These are phyloP conservation scores for Apiosordaria backusii DNA, from an alignment of 495 filamentous ascomycete genomes.

Conservation along the genomic window DNA sequence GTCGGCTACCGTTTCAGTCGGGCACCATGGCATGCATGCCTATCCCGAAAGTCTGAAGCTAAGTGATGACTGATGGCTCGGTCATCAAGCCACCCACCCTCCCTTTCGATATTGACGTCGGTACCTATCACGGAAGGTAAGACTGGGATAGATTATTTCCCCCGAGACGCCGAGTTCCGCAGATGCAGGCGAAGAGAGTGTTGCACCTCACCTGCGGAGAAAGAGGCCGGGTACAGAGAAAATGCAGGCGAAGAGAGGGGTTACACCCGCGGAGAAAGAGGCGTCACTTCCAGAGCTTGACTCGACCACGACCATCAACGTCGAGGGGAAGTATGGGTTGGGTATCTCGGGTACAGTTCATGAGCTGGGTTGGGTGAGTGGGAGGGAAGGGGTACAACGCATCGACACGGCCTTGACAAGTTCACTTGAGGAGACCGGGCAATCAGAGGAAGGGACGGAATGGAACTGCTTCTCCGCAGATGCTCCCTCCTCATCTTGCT, in stretches of 20 bases:
- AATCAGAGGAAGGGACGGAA: not conserved
- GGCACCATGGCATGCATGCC: not conserved
- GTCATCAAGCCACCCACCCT: not conserved
- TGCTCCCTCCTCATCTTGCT: not conserved
- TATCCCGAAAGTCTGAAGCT: not conserved
- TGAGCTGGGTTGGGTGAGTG: not conserved
- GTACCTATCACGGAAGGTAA: not conserved
- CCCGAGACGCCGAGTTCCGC: too few species aligned
- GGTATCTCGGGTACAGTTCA: not conserved
- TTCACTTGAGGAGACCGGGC: not conserved
- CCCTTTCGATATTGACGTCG: not conserved
- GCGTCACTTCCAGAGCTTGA: not conserved
- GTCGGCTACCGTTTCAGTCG: not conserved
- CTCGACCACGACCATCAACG: not conserved
- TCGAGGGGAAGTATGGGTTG: not conserved
- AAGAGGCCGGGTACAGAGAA: not conserved
- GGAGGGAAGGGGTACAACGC: not conserved
- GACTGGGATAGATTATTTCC: not conserved
- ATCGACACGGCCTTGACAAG: not conserved
- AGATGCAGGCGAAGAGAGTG: too few species aligned
- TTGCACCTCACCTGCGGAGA: not conserved
- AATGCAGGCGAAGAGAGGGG: not conserved
- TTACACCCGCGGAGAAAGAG: not conserved
- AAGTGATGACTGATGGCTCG: too few species aligned
- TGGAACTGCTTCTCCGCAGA: not conserved